Conservation (phyloP, 805 yeast species). For the Starmerella riodocensis region DNA sequence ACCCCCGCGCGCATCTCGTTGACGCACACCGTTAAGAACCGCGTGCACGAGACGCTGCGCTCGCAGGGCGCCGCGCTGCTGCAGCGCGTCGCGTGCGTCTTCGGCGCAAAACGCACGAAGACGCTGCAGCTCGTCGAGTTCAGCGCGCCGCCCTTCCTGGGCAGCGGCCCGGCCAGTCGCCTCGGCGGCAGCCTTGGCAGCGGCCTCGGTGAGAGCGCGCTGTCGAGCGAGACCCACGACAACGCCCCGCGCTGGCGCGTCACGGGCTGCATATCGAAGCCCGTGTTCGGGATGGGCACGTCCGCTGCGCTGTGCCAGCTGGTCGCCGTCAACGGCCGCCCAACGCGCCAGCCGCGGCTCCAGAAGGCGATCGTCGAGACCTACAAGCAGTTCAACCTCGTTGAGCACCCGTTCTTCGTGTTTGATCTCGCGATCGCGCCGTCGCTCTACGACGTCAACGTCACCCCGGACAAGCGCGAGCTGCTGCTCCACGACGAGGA, state of each 20-base stretch:
- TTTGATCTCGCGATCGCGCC: slow-evolving; percentile 46
- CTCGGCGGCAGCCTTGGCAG: too few relatives aligned
- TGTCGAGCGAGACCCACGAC: too few relatives aligned
- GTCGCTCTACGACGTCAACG: slow-evolving; percentile 53
- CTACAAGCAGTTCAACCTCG: slow-evolving; percentile 55
- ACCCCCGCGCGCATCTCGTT: slow-evolving; percentile 48
- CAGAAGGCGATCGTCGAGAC: slow-evolving; percentile 54
- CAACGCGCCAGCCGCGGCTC: slow-evolving; percentile 46
- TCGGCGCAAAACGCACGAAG: slow-evolving; percentile 51
- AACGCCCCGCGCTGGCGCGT: not conserved
- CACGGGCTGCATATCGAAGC: slow-evolving; percentile 57
- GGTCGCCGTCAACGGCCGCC: slow-evolving; percentile 62
- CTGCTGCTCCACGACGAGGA: slow-evolving; percentile 56
- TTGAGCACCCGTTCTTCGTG: slow-evolving; percentile 61
- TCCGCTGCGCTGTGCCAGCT: slow-evolving; percentile 62
- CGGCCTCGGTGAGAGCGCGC: too few relatives aligned
- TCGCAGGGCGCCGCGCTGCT: slow-evolving; percentile 40
- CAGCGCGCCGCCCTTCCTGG: not conserved
- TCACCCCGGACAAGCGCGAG: slow-evolving; percentile 80
- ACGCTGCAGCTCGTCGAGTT: slow-evolving; percentile 44
- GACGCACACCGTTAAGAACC: slow-evolving; percentile 33
- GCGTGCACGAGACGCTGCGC: slow-evolving; percentile 11
- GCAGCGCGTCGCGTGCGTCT: slow-evolving; percentile 48
- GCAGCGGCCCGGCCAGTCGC: too few relatives aligned
- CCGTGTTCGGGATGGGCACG: slow-evolving; percentile 69